phyloP scores from a whole-genome alignment of 1,284 basidiomycete genomes.

The Thelephora terrestris region DNA sequence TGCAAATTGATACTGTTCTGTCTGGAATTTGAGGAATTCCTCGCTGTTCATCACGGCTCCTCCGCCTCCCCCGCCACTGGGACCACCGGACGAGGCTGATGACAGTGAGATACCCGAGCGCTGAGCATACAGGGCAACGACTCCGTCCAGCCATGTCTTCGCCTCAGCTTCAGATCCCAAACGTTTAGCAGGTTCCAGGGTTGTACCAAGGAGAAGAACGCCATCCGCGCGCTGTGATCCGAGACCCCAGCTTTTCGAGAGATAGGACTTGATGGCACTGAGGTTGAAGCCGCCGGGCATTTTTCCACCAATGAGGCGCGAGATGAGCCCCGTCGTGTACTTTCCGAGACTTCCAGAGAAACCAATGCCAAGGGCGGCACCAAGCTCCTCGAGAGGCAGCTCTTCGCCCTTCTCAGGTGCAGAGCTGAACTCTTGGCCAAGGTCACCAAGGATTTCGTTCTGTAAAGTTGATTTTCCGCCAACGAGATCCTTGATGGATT shows the following conservation, averaged over 20 bases:
- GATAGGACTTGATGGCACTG: conserved; percentile 83
- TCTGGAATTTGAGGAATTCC: conserved; percentile 94
- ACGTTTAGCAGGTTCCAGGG: conserved; percentile 91
- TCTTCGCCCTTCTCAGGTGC: conserved; percentile 98
- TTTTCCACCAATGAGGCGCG: conserved; percentile 88
- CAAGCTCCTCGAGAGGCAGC: conserved; percentile 91
- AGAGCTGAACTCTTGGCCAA: conserved; percentile 83
- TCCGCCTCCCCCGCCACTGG: conserved; percentile 42
- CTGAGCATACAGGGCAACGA: conserved; percentile 79
- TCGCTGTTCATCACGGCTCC: conserved; percentile 93
- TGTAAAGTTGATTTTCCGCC: conserved; percentile 97
- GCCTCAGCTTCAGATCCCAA: conserved; percentile 87
- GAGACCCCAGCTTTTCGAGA: conserved; percentile 90
- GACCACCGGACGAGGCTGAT: conserved; percentile 49
- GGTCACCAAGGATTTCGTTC: conserved; percentile 92
- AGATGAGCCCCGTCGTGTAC: conserved; percentile 87
- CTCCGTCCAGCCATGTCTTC: conserved; percentile 86
- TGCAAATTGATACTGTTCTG: conserved; percentile 88
- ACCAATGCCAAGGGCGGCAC: conserved; percentile 73
- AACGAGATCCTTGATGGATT: conserved; percentile 97
- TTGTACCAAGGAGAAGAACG: conserved; percentile 86
- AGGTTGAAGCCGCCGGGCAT: conserved; percentile 99
- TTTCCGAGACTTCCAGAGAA: conserved; percentile 89
- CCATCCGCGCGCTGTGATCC: conserved; percentile 84
- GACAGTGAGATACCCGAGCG: conserved; percentile 83